These are phyloP conservation scores for Fusarium tupiense DNA, from an alignment of 2,329 filamentous ascomycete genomes.

Conservation along the genomic window DNA sequence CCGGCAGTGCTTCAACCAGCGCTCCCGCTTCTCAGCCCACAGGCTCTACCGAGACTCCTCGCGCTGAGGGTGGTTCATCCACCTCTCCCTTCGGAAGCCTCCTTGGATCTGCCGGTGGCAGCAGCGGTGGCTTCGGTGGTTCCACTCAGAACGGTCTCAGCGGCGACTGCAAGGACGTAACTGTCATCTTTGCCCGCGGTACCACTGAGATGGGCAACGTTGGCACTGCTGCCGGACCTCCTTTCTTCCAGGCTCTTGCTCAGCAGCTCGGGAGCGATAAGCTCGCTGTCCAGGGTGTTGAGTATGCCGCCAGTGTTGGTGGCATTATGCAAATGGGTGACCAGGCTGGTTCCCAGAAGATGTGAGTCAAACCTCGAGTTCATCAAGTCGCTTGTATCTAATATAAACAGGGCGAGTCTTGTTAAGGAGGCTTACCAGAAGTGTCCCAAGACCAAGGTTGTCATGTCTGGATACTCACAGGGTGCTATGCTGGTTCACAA, in stretches of 20 bases:
- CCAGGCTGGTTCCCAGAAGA: conserved; percentile 52
- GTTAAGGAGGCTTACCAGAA: conserved; percentile 48
- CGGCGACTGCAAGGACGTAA: conserved; percentile 49
- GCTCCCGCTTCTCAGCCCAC: background rate
- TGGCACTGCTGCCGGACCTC: conserved; percentile 59
- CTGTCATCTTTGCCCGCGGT: conserved; percentile 66
- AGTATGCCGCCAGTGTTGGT: conserved; percentile 57
- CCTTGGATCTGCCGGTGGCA: conserved; percentile 3
- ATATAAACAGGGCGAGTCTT: conserved; percentile 30
- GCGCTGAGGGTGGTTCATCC: background rate
- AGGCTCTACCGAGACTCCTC: background rate
- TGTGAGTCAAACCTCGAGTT: conserved; percentile 51
- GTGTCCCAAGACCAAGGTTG: conserved; percentile 57
- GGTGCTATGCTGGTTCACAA: conserved; percentile 55
- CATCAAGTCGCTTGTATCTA: background rate
- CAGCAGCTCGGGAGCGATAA: conserved; percentile 52
- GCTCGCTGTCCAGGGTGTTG: conserved; percentile 63
- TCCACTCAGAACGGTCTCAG: conserved; percentile 39
- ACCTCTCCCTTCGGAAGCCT: background rate
- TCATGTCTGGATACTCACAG: conserved; percentile 59
- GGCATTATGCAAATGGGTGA: conserved; percentile 61
- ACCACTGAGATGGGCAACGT: conserved; percentile 64
- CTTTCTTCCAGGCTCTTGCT: conserved; percentile 58
- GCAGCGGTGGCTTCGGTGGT: conserved; percentile 11
- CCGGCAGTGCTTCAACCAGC: background rate